Conservation (phyloP, 2,329 filamentous ascomycete genomes). For the Blastomyces emzantsi region DNA sequence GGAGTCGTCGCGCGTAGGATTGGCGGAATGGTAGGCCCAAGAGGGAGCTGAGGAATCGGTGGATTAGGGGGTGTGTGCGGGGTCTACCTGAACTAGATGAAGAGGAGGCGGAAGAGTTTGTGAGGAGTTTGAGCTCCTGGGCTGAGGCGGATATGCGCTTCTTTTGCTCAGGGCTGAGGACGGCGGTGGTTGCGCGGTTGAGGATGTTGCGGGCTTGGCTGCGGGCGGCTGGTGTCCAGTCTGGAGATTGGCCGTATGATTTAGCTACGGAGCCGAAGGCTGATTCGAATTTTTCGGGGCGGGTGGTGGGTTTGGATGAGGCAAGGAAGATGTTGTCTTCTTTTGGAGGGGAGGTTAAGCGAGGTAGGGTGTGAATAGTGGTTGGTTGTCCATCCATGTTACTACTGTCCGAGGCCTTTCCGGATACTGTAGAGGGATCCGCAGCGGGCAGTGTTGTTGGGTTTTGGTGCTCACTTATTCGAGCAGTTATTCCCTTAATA, state of each 20-base stretch:
- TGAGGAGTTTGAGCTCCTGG: constrained; percentile 32
- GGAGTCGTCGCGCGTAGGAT: constrained; percentile 56
- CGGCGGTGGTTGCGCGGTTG: constrained; percentile 31
- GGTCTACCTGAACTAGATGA: constrained; percentile 32
- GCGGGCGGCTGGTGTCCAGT: constrained; percentile 36
- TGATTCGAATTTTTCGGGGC: constrained; percentile 31
- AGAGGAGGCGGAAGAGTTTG: constrained; percentile 40
- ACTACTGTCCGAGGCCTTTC: constrained; percentile 35
- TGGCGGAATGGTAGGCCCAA: constrained; percentile 62
- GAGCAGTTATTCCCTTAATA: constrained; percentile 56
- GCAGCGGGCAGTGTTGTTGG: constrained; percentile 24
- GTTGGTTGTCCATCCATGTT: constrained; percentile 21
- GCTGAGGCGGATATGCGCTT: constrained; percentile 30
- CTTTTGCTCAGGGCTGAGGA: constrained; percentile 35
- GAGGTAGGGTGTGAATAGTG: constrained; percentile 41
- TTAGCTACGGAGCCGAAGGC: constrained; percentile 38
- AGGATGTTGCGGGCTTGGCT: constrained; percentile 32
- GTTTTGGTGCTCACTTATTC: constrained; percentile 56
- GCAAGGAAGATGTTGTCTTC: constrained; percentile 41
- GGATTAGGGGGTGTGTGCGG: constrained; percentile 38
- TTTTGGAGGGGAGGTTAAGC: constrained; percentile 36
- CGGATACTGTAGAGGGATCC: constrained; percentile 19
- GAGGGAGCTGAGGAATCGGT: constrained; percentile 41
- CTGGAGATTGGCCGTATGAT: constrained; percentile 37
- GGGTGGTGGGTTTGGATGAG: constrained; percentile 29